These are phyloP conservation scores for Fusarium oligoseptatum DNA, from an alignment of 2,329 filamentous ascomycete species.

Conservation along the genomic window DNA sequence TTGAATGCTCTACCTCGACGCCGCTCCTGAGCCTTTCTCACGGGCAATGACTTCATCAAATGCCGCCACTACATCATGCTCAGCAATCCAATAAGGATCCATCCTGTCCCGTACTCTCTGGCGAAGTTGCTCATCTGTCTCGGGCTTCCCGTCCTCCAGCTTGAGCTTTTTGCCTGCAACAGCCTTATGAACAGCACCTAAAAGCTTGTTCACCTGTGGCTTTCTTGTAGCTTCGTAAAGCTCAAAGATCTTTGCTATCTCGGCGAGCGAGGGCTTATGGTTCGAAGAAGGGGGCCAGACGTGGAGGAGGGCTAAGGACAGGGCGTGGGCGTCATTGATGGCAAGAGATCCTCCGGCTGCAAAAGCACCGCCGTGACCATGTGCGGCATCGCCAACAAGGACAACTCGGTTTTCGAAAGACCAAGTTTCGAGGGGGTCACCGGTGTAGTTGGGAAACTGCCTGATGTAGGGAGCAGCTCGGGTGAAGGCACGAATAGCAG, in stretches of 20 bases:
- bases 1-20: too few species aligned
- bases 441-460: neutral
- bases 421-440: neutral
- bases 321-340: constrained; percentile 4
- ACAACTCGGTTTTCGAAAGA: neutral
- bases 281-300: constrained; percentile 2
- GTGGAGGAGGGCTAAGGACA: neutral
- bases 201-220: neutral
- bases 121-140: neutral
- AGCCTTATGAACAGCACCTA: neutral
- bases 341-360: neutral
- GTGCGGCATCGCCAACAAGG: neutral
- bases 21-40: too few species aligned
- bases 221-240: neutral
- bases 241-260: neutral
- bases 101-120: neutral
- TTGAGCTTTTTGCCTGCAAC: neutral
- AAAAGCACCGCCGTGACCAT: neutral
- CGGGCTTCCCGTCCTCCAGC: neutral
- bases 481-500: constrained; percentile 5
- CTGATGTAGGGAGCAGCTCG: neutral
- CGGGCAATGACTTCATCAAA: too few species aligned
- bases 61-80: neutral
- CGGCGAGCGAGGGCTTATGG: neutral
- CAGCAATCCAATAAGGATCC: neutral